Conservation (phyloP, 805 yeast species). For the Myxozyma udenii region DNA sequence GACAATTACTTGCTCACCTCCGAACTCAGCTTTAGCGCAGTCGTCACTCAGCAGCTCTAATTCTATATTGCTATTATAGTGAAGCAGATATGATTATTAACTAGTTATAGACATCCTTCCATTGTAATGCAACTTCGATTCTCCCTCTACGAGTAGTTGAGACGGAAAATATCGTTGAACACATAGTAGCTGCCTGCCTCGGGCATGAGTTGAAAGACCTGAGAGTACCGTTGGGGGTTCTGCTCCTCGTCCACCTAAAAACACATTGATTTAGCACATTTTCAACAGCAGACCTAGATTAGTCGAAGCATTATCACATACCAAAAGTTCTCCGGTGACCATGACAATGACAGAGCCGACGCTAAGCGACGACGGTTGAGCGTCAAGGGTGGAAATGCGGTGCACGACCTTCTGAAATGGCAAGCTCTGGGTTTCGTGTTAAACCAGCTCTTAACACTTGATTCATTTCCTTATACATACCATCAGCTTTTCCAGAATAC, state of each 20-base stretch:
- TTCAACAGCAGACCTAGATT: background rate
- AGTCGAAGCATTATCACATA: no score
- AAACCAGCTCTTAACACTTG: background rate
- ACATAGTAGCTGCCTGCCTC: slow-evolving; percentile 90
- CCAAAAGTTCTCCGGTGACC: slow-evolving; percentile 92
- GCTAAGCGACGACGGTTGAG: slow-evolving; percentile 92
- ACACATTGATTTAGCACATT: background rate
- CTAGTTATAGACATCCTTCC: no score
- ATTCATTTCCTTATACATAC: slow-evolving; percentile 31
- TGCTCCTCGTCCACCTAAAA: slow-evolving; percentile 77
- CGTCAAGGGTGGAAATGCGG: slow-evolving; percentile 91
- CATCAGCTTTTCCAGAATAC: slow-evolving; percentile 85
- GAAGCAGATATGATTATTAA: no score
- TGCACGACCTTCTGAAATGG: slow-evolving; percentile 93
- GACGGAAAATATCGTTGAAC: slow-evolving; percentile 94
- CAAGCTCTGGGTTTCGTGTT: slow-evolving; percentile 44
- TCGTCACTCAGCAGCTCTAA: no score
- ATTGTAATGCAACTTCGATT: no score
- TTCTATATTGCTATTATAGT: no score
- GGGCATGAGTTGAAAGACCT: slow-evolving; percentile 94
- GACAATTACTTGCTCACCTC: no score
- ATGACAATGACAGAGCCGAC: slow-evolving; percentile 87
- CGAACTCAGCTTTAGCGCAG: no score
- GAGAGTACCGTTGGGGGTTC: slow-evolving; percentile 94
- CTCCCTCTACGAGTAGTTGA: slow-evolving; percentile 50